Base-by-base conservation (phyloP, 2,329 filamentous ascomycete genomes). In the Colletotrichum sp. region DNA sequence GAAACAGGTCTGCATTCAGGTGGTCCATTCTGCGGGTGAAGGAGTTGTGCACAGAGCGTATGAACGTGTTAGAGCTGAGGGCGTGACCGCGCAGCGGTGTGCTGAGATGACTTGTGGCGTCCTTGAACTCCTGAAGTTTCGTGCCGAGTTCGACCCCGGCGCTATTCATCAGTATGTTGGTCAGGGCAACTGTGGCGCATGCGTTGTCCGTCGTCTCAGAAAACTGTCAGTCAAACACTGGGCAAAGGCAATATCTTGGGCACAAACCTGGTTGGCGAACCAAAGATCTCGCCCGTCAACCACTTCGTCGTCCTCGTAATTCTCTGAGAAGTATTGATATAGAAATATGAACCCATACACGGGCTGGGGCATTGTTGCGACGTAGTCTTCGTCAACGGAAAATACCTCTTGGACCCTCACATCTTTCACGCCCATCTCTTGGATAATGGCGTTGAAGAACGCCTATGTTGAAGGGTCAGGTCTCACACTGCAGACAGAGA, bases 81-180 rank as follows among this genome's bases (percentile, higher is more conserved):
- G 91, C 89, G 79, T 96, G 89, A 13, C 96, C 97, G 57, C 95
- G 91, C 33, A 94, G 87, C 8, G 93, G 89, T 3, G 96, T 93
- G 18, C 90, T 89, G 75, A 98, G 89, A 16, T 87, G 80, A 76
- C 86, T 86, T 0, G 96, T 98, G 47, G 91, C 90, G 1, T 91
- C 85, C 78, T 94, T 96, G 85, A 98, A 98, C 16, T 87, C 84
- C 33, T 87, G 83, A 2, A 98, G 88, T 73, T 92, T 87, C n/a
- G 90, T 84, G 6, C 95, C 95, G 8, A 98, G 88, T 13, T 91
- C 84, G 5, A 95, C 83, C 0, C 86, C 87, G 0, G 90, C 85
- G 29, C 92, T 88, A 80, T 98, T 98, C 90, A 98, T 97, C 80
- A 98, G 86, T 74, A 98, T 98, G 79, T 98, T 98, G 78, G 98